Conservation (phyloP, 768 basidiomycete species). For the Pleurotus ostreatus region DNA sequence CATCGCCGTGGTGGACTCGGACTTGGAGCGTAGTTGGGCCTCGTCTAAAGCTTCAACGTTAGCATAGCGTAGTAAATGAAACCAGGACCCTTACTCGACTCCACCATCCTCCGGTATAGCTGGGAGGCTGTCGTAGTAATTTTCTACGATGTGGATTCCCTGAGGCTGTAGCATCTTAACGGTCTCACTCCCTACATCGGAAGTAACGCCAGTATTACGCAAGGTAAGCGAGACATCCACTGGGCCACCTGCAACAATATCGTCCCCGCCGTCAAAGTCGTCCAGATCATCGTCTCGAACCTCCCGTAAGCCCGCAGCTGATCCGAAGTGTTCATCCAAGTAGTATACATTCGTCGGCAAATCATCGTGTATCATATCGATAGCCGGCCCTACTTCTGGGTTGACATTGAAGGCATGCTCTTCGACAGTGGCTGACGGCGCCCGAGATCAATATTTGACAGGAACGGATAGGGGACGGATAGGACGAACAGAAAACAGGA, state of each 20-base stretch:
- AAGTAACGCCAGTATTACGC: conserved; percentile 41
- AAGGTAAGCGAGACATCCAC: conserved; percentile 19
- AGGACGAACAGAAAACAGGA: conserved; percentile 33
- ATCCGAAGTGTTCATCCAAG: conserved; percentile 76
- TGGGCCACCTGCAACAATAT: conserved; percentile 22
- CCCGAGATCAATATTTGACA: background rate
- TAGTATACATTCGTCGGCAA: conserved; percentile 88
- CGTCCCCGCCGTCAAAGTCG: conserved; percentile 44
- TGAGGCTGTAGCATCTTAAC: conserved; percentile 68
- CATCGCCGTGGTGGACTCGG: conserved; percentile 55
- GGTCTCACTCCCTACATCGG: conserved; percentile 78
- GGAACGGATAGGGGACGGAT: background rate
- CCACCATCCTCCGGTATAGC: conserved; percentile 45
- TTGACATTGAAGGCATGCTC: conserved; percentile 73
- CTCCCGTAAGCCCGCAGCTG: conserved; percentile 72
- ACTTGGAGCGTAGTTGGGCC: conserved; percentile 49
- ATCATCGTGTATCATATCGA: conserved; percentile 91
- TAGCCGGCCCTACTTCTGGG: conserved; percentile 73
- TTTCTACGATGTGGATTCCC: conserved; percentile 66
- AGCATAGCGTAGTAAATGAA: background rate
- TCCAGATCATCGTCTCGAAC: conserved; percentile 71
- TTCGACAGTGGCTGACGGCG: conserved; percentile 63
- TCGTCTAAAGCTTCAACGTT: conserved; percentile 22
- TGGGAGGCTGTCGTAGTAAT: conserved; percentile 66
- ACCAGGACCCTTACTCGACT: conserved; percentile 37